Base-by-base conservation (phyloP, 257 asterid species). In the Primulina tabacum region DNA sequence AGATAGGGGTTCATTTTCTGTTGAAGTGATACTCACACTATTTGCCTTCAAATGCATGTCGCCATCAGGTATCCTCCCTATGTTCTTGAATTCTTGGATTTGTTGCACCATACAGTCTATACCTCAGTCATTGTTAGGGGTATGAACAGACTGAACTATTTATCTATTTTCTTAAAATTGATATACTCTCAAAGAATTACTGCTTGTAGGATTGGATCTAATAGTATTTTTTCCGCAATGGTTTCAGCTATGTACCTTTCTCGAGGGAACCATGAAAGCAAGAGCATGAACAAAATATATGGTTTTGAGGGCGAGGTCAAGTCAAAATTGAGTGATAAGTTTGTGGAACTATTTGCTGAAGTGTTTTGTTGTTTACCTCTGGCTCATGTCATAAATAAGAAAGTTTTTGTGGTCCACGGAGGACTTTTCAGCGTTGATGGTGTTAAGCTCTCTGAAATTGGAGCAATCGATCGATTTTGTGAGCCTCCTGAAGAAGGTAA, bases 401-500 rank as follows among this genome's bases (percentile, higher is more conserved):
- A 88, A 80, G 79, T 94, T 60, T 87, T 94, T 83, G 92, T 94
- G 78, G 99, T 92, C 57, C 99, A 94, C 69, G 99, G 99, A 71
- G 99, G 99, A 63, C 99, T 94, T 77, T 91, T 94, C 83, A 91
- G 99, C 57, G 96, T 83, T 62, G 99, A 94, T 78, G 99, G 98
- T 14, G 99, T 94, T 64, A 94, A 89, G 78, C 96, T 94, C 53
- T 78, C 97, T 65, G 99, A 94, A 74, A 91, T 94, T 73, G 84
- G 73, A 81, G 85, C 92, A 21, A 94, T 94, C 62, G 92, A 94
- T 66, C 93, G 99, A 69, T 92, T 91, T 83, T 88, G 90, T 64
- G 99, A 94, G 82, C 99, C 99, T 47, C 99, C 98, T 4, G 99
- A 94, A 76, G 99, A 94, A 84, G 99, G 99, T 94, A 85, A 77